Conservation (phyloP, 1,139 yeast genomes). For the Trichomonascaceae sp. region DNA sequence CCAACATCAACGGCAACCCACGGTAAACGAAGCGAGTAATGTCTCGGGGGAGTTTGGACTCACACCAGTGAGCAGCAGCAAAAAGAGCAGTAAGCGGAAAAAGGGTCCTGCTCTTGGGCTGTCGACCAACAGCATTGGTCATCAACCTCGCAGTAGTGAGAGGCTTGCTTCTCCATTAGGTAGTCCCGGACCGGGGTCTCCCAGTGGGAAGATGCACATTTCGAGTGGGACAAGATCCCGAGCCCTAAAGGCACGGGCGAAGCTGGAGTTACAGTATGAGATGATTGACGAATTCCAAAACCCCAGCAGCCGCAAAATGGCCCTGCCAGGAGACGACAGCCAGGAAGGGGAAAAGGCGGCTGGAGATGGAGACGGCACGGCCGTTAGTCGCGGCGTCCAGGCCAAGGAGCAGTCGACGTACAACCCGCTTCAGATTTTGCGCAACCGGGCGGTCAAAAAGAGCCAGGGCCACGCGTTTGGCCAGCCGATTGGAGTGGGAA, state of each 20-base stretch:
- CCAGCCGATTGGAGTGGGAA: conserved; percentile 4
- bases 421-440: conserved; percentile 67
- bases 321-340: background rate
- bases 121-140: too few species aligned
- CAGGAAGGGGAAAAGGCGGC: background rate
- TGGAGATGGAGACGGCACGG: background rate
- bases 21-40: background rate
- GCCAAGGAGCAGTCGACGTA: conserved; percentile 23
- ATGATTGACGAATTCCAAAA: conserved; percentile 31
- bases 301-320: conserved; percentile 1
- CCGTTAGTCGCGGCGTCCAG: conserved; percentile 1
- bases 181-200: background rate
- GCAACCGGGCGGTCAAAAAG: conserved; percentile 40
- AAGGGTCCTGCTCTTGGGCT: too few species aligned
- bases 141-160: too few species aligned
- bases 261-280: conserved; percentile 39
- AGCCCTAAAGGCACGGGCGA: conserved; percentile 41
- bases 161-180: too few species aligned
- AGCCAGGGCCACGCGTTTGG: conserved; percentile 6
- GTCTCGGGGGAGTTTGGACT: background rate
- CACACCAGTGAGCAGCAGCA: too few species aligned
- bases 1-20: too few species aligned
- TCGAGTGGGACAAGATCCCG: conserved; percentile 31
- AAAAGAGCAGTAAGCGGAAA: too few species aligned
- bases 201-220: conserved; percentile 1